These are phyloP conservation scores for Nothophoma quercina DNA, from an alignment of 2,329 filamentous ascomycete genomes.

Conservation along the genomic window DNA sequence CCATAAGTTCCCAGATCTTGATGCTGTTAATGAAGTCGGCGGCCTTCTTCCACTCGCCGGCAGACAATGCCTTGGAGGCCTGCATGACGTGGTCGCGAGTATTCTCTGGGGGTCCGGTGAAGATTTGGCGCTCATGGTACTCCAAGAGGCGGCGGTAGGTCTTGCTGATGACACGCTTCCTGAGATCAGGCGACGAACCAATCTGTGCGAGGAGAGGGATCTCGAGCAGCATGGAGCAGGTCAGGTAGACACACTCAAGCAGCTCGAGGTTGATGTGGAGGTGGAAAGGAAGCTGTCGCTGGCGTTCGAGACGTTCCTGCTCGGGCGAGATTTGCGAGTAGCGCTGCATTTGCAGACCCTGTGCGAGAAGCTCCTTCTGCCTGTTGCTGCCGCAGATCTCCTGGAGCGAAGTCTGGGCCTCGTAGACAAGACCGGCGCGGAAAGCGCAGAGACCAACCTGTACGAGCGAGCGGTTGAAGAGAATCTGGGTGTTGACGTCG, in stretches of 20 bases:
- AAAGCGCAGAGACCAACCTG: slow-evolving; percentile 98
- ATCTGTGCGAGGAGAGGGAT: slow-evolving; percentile 97
- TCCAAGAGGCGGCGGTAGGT: slow-evolving; percentile 99
- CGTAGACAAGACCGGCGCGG: slow-evolving; percentile 94
- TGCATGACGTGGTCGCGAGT: slow-evolving; percentile 99
- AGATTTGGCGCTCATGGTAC: slow-evolving; percentile 99
- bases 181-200: slow-evolving; percentile 93
- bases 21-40: slow-evolving; percentile 94
- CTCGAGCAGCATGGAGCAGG: slow-evolving; percentile 98
- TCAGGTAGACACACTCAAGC: slow-evolving; percentile 97
- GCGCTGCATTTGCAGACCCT: slow-evolving; percentile 97
- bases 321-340: slow-evolving; percentile 96
- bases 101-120: slow-evolving; percentile 97
- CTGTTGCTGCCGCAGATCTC: slow-evolving; percentile 97
- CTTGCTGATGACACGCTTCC: slow-evolving; percentile 98
- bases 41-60: slow-evolving; percentile 98
- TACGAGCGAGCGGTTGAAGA: slow-evolving; percentile 97
- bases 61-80: slow-evolving; percentile 93
- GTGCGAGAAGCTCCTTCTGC: slow-evolving; percentile 96
- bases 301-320: slow-evolving; percentile 95
- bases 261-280: slow-evolving; percentile 99
- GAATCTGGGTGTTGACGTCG: slow-evolving; percentile 95
- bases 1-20: slow-evolving; percentile 99
- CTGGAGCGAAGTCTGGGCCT: slow-evolving; percentile 95
- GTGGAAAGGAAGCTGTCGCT: slow-evolving; percentile 98